A percentile compares a stretch with the other conserved stretches of the same genome.
Evolutionary conservation across 164 flowering plant genomes (phyloP).

Genomic region (Hamamelis virginiana): DNA sequence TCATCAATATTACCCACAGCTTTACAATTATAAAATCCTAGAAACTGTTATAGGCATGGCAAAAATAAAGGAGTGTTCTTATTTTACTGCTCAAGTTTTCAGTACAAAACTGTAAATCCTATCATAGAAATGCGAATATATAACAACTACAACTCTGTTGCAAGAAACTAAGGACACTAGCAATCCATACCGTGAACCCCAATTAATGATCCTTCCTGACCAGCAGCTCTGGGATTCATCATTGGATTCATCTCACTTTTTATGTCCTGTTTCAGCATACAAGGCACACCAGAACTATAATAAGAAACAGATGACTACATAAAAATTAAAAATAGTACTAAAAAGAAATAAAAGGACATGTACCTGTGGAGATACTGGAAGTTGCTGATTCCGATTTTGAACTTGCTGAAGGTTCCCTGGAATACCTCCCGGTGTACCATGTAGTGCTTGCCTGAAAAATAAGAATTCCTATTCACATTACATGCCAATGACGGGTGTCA

Average conservation of each 20-base stretch:
- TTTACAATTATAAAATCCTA: not conserved
- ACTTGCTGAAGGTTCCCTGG: constrained; percentile 64
- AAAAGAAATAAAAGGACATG: constrained; percentile 1
- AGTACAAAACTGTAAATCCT: too few species aligned
- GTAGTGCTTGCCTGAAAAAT: constrained; percentile 68
- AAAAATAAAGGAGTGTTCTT: not conserved
- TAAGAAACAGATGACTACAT: not conserved
- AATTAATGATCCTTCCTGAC: constrained; percentile 70
- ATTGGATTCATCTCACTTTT: constrained; percentile 66
- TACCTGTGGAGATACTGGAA: constrained; percentile 64
- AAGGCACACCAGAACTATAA: constrained; percentile 7
- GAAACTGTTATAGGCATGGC: not conserved
- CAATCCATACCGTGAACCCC: constrained; percentile 70
- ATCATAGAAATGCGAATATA: not conserved
- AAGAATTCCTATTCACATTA: not conserved
- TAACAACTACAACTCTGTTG: not conserved
- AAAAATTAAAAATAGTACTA: not conserved
- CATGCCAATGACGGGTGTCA: not conserved
- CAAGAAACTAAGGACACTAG: not conserved
- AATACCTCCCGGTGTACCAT: constrained; percentile 63
- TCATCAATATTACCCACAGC: not conserved
- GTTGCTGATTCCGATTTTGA: constrained; percentile 74
- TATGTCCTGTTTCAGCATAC: constrained; percentile 49
- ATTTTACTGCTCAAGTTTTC: not conserved
- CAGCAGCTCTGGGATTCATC: constrained; percentile 62